These are phyloP conservation scores for Chionographis japonica DNA, from an alignment of 106 monocot genomes.

Conservation along the genomic window DNA sequence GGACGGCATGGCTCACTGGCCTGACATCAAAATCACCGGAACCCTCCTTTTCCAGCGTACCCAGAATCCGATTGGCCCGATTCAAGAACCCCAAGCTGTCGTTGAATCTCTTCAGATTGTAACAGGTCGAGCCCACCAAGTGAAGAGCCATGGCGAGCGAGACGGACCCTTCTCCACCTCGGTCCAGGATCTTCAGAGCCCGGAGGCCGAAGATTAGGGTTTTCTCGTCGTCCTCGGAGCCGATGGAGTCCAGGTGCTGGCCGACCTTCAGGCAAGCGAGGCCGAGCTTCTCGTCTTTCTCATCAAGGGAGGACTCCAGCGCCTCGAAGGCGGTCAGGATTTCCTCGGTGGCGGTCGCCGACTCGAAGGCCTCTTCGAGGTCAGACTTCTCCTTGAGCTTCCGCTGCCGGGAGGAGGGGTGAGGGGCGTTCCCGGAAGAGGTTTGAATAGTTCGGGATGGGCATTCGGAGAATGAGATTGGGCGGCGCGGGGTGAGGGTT, in stretches of 20 bases:
- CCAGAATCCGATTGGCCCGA: slow-evolving; percentile 49
- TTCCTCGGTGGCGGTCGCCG: slow-evolving; percentile 56
- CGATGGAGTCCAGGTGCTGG: slow-evolving; percentile 59
- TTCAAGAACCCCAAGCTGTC: slow-evolving; percentile 64
- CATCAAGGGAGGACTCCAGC: slow-evolving; percentile 32
- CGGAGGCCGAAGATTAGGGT: slow-evolving; percentile 47
- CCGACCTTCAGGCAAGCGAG: slow-evolving; percentile 85
- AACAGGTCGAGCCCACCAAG: slow-evolving; percentile 50
- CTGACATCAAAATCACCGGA: slow-evolving; percentile 35
- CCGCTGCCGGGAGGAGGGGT: slow-evolving; percentile 13
- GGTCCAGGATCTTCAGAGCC: slow-evolving; percentile 59
- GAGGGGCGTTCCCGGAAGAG: background rate
- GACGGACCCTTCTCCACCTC: slow-evolving; percentile 16
- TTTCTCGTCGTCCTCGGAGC: slow-evolving; percentile 33
- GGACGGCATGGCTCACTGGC: slow-evolving; percentile 57
- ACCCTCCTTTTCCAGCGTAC: slow-evolving; percentile 14
- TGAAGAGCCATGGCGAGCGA: slow-evolving; percentile 67
- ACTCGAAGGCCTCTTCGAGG: slow-evolving; percentile 61
- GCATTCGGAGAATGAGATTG: slow-evolving; percentile 11
- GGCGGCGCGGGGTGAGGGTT: background rate
- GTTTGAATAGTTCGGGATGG: slow-evolving; percentile 23
- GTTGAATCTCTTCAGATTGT: slow-evolving; percentile 45
- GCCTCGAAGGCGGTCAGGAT: slow-evolving; percentile 52
- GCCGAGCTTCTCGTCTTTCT: slow-evolving; percentile 46
- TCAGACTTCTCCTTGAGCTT: slow-evolving; percentile 18